Evolutionary conservation across 2,329 filamentous ascomycete genomes (phyloP), one percentile per base, ranked within the genome.

Genomic region (Aschersonia sp.): DNA sequence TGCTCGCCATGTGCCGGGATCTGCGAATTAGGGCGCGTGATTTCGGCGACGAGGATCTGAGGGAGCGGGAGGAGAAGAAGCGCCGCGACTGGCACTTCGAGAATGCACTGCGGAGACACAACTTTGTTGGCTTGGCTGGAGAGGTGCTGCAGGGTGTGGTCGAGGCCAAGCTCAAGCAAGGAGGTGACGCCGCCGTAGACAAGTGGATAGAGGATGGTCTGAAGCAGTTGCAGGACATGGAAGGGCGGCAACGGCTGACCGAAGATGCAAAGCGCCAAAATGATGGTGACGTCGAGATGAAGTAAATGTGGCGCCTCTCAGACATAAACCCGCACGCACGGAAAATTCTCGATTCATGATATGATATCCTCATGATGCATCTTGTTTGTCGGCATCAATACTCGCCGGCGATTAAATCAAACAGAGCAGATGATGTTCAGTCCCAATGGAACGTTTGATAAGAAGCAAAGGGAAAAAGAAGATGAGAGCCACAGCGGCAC

Each of bases 91-190:
- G 92, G 92, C 76, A 81, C 60, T 96, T 92, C 74, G 92, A 98
- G 74, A 98, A 98, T 66, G 85, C 88, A 9, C 71, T 98, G 58
- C 71, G 92, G 51, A 72, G 85, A 57, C 90, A 95, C 65, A 98
- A 98, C 66, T 98, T 98, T 69, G 86, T 98, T 1, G 90, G 88
- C 0, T 96, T 98, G 58, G 85, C 90, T 4, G 88, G 87, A 10
- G 88, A 96, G 69, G 72, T 96, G 51, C 69, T 95, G 56, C 94
- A 92, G 71, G 85, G 81, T 1, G 90, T 96, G 4, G 84, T 87
- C n/a, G 73, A 68, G 53, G 64, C 69, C 51, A 95, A 94, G 71
- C 61, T 94, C 41, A 70, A 72, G 50, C 74, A 83, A 53, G 83
- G 79, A 0, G 70, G 78, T 1, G 69, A 76, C 3, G 75, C 70